A percentile compares a stretch with the other conserved stretches of the same genome.
Evolutionary conservation across 1,284 basidiomycete genomes (phyloP).

Genomic region (Irpex lacteus): DNA sequence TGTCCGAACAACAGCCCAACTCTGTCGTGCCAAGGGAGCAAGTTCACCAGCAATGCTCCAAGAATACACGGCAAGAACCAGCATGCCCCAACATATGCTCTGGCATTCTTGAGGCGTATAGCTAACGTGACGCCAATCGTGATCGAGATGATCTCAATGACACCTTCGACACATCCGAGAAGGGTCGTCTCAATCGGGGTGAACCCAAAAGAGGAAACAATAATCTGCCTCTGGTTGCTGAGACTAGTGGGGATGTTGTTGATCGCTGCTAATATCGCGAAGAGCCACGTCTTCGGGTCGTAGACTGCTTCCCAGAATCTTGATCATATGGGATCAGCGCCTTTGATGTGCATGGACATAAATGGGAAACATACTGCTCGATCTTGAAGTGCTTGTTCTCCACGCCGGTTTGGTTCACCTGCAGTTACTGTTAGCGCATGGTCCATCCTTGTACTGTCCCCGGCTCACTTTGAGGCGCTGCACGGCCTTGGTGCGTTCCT

Average conservation of each 20-base stretch:
- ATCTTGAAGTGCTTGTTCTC: constrained; percentile 38
- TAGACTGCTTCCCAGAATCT: constrained; percentile 65
- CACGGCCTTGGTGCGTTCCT: constrained; percentile 59
- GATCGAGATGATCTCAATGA: constrained; percentile 65
- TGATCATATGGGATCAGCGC: background rate
- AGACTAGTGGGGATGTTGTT: constrained; percentile 70
- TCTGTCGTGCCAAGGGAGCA: constrained; percentile 61
- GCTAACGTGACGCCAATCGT: constrained; percentile 58
- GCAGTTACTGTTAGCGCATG: constrained; percentile 1
- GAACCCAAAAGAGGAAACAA: constrained; percentile 68
- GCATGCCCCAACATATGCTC: constrained; percentile 55
- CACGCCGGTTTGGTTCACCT: constrained; percentile 37
- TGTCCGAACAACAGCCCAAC: constrained; percentile 57
- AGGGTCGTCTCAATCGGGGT: constrained; percentile 63
- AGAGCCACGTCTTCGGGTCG: constrained; percentile 72
- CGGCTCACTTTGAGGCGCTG: constrained; percentile 56
- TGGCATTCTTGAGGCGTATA: constrained; percentile 49
- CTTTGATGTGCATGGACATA: background rate
- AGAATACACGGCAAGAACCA: constrained; percentile 62
- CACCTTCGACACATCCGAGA: constrained; percentile 64
- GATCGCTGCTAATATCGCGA: constrained; percentile 60
- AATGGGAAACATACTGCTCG: constrained; percentile 35
- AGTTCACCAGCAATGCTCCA: constrained; percentile 58
- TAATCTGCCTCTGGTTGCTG: constrained; percentile 66
- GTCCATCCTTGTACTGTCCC: constrained; percentile 10